Evolutionary conservation across 2,329 filamentous ascomycete species (phyloP), one percentile per base, ranked within the genome.

Genomic region (Botrytis fragariae): DNA sequence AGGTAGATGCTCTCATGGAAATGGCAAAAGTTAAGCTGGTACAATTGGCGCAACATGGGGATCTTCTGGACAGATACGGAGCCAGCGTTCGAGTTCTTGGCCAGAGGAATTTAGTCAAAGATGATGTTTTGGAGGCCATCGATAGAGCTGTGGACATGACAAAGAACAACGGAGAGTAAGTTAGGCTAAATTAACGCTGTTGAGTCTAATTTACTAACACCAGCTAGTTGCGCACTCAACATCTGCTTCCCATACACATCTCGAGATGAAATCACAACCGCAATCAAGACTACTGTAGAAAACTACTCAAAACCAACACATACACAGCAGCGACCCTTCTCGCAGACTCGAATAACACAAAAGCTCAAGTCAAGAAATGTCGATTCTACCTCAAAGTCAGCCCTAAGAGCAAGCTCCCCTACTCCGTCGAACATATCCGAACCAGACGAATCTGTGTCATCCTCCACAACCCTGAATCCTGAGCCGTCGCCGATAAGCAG

Each of bases 171-270:
- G 92, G 91, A 75, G 90, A 92, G 92, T 93, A 81, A 75, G 85
- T 81, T 8, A 20, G 4, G 25, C 25, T 42, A 64, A n/a, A 32
- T 22, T 3, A 29, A 25, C 44, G 42, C 25, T 29, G 5, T 29
- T 25, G 20, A 22, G n/a, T n/a, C 39, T 12, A 18, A 22, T n/a
- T 42, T n/a, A 51, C 69, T 72, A 48, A 72, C 39, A 48, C 37
- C 57, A 4, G 22, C 29, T 75, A 87, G 86, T 74, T 89, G 90
- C 60, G 87, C 92, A 44, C 85, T 99, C 69, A 99, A 99, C 81
- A 94, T 99, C 76, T 99, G 96, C 85, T 98, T 98, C 80, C 96
- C 96, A 0, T 99, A 99, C 81, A 98, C 96, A 0, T 97, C 95
- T 7, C 89, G 96, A 76, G 94, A 97, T 79, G 96, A 99, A 81